Conservation (phyloP, 768 basidiomycete genomes). For the Termitomyces sp. region DNA sequence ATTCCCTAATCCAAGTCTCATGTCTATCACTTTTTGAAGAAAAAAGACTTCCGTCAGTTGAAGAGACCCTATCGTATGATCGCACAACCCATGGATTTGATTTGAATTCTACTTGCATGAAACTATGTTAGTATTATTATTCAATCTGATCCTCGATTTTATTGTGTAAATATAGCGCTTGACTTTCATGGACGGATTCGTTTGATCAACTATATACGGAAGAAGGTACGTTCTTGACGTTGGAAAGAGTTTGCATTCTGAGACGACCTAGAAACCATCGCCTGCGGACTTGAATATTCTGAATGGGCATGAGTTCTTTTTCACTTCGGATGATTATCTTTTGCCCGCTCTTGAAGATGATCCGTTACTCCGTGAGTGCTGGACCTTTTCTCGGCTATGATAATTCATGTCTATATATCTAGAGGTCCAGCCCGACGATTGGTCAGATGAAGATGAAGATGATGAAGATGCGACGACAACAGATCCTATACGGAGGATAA, state of each 20-base stretch:
- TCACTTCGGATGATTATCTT: slow-evolving; percentile 75
- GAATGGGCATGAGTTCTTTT: slow-evolving; percentile 54
- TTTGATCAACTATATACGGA: slow-evolving; percentile 84
- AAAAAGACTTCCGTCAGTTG: slow-evolving; percentile 48
- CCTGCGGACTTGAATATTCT: slow-evolving; percentile 39
- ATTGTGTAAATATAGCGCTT: slow-evolving; percentile 38
- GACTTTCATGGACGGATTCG: slow-evolving; percentile 79
- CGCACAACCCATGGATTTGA: slow-evolving; percentile 56
- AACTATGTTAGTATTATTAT: slow-evolving; percentile 43
- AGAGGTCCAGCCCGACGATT: slow-evolving; percentile 67
- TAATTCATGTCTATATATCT: slow-evolving; percentile 2
- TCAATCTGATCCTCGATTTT: background rate
- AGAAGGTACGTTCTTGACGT: slow-evolving; percentile 40
- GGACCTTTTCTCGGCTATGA: background rate
- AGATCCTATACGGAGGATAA: slow-evolving; percentile 42
- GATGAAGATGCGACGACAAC: slow-evolving; percentile 35
- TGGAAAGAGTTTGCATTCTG: slow-evolving; percentile 3
- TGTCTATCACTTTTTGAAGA: slow-evolving; percentile 78
- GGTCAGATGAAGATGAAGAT: slow-evolving; percentile 72
- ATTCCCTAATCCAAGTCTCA: slow-evolving; percentile 44
- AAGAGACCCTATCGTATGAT: slow-evolving; percentile 61
- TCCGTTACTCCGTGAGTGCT: slow-evolving; percentile 72
- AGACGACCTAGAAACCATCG: slow-evolving; percentile 42
- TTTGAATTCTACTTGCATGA: slow-evolving; percentile 41
- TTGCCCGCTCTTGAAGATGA: slow-evolving; percentile 82